Evolutionary conservation across 352 stramenopile species (phyloP).

Genomic region (Lagenidium sp.): DNA sequence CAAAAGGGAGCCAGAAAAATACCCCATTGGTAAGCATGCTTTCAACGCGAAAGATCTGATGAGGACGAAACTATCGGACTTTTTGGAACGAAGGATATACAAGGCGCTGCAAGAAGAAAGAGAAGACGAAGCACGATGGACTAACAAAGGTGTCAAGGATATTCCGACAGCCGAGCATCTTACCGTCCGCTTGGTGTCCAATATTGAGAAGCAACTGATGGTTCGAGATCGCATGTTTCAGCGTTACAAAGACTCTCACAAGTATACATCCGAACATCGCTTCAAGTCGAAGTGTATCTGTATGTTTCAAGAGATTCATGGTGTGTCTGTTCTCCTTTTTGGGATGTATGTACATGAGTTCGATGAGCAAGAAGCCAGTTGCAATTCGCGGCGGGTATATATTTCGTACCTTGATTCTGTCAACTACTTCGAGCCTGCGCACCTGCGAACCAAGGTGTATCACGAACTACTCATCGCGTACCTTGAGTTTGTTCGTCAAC

Average conservation of each 20-base stretch:
- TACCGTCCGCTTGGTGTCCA: constrained; percentile 93
- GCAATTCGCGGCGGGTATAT: constrained; percentile 95
- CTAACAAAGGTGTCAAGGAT: constrained; percentile 75
- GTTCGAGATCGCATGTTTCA: constrained; percentile 94
- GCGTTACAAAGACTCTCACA: constrained; percentile 88
- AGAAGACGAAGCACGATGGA: constrained; percentile 81
- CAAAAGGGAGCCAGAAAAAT: constrained; percentile 76
- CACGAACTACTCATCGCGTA: constrained; percentile 99
- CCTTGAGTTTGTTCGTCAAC: constrained; percentile 95
- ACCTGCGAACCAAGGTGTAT: constrained; percentile 98
- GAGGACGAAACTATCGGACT: constrained; percentile 92
- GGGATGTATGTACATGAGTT: constrained; percentile 99
- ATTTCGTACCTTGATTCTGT: constrained; percentile 99
- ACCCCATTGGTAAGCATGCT: constrained; percentile 76
- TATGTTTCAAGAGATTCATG: constrained; percentile 99
- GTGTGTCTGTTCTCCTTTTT: constrained; percentile 99
- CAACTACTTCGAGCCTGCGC: constrained; percentile 96
- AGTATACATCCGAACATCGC: constrained; percentile 83
- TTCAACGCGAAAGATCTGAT: constrained; percentile 94
- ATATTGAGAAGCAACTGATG: constrained; percentile 94
- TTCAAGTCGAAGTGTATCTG: constrained; percentile 98
- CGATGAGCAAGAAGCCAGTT: constrained; percentile 93
- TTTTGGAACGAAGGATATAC: constrained; percentile 88
- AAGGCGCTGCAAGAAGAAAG: constrained; percentile 85
- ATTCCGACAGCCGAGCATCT: constrained; percentile 88